Evolutionary conservation across 176 grass and related monocot species (phyloP).

Genomic region (Pontederia crassipes): DNA sequence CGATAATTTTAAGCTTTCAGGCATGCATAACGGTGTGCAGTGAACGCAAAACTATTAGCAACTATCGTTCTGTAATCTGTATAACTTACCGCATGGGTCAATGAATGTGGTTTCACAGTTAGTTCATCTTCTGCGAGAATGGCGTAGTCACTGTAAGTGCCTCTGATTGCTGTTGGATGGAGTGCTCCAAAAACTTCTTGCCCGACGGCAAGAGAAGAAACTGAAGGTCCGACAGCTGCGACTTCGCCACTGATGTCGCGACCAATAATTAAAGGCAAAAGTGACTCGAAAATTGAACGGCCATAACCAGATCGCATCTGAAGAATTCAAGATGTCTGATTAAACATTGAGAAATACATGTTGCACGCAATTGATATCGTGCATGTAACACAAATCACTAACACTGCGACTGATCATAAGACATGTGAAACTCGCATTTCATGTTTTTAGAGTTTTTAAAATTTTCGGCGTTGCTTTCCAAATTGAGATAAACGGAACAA

Average conservation of each 20-base stretch:
- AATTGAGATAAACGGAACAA: no score
- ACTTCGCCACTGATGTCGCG: constrained; percentile 97
- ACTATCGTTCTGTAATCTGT: background rate
- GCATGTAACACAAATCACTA: no score
- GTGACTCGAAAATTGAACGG: constrained; percentile 60
- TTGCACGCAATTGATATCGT: no score
- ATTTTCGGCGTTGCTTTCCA: no score
- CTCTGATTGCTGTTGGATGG: constrained; percentile 84
- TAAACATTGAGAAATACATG: no score
- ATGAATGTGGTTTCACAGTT: constrained; percentile 64
- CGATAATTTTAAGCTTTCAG: no score
- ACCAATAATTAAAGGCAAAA: constrained; percentile 75
- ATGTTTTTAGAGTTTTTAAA: no score
- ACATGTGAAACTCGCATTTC: no score
- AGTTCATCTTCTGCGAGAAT: constrained; percentile 82
- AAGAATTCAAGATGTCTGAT: background rate
- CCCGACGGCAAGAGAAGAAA: constrained; percentile 46
- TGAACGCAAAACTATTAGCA: no score
- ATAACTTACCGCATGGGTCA: constrained; percentile 59
- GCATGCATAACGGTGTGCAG: no score
- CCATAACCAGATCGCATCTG: constrained; percentile 94
- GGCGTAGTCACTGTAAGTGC: constrained; percentile 88
- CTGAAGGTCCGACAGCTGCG: constrained; percentile 59
- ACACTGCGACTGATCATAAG: no score
- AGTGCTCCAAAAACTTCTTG: constrained; percentile 85